Evolutionary conservation across 495 filamentous ascomycete species (phyloP).

Genomic region (Neurospora sp.): DNA sequence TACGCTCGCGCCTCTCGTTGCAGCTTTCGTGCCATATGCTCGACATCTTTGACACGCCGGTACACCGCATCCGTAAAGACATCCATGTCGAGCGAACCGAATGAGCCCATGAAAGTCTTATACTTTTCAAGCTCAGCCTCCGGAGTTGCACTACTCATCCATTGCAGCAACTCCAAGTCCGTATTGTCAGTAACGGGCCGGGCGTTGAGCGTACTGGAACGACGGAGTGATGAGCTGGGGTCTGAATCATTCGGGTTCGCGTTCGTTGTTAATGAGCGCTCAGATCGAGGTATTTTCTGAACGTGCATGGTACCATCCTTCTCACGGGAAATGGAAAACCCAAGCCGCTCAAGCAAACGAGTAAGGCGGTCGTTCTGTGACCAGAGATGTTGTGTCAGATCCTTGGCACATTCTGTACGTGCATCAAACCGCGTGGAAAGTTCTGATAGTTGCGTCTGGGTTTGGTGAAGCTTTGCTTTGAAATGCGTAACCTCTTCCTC

Average conservation of each 20-base stretch:
- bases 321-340: constrained; percentile 67
- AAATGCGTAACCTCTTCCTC: constrained; percentile 56
- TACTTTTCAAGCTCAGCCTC: constrained; percentile 64
- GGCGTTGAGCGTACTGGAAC: constrained; percentile 32
- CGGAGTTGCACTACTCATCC: constrained; percentile 60
- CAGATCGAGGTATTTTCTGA: constrained; percentile 60
- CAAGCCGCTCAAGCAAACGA: constrained; percentile 72
- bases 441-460: constrained; percentile 40
- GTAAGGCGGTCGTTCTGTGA: constrained; percentile 65
- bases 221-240: constrained; percentile 48
- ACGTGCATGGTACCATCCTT: constrained; percentile 59
- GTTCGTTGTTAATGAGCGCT: constrained; percentile 31
- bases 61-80: constrained; percentile 70
- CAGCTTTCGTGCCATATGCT: constrained; percentile 80
- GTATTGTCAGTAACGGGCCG: constrained; percentile 32
- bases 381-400: constrained; percentile 72
- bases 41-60: constrained; percentile 81
- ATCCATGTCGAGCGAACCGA: constrained; percentile 72
- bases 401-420: constrained; percentile 59
- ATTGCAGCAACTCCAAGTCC: constrained; percentile 61
- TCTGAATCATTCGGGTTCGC: constrained; percentile 47
- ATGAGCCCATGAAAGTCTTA: constrained; percentile 53
- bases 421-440: constrained; percentile 45
- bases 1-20: constrained; percentile 79
- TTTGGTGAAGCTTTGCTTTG: constrained; percentile 44